Conservation (phyloP, 1,139 yeast species). For the Debaryomycetaceae sp. region DNA sequence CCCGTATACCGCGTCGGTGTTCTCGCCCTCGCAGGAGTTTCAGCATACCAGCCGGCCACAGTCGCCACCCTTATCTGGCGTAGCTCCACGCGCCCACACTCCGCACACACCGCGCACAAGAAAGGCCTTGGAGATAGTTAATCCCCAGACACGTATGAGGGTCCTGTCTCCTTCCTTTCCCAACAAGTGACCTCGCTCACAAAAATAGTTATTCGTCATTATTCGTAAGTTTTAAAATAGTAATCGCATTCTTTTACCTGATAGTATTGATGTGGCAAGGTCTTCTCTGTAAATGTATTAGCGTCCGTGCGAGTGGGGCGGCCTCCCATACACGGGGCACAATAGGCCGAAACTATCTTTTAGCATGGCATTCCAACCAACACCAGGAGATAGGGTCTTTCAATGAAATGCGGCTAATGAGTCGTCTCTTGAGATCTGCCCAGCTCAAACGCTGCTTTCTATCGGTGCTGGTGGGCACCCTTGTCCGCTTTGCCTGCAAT, state of each 20-base stretch:
- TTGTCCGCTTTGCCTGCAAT: too few species aligned
- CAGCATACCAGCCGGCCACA: constrained; percentile 2
- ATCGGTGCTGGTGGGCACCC: too few species aligned
- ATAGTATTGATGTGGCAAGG: background rate
- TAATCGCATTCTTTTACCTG: background rate
- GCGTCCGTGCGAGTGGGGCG: too few species aligned
- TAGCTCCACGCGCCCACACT: constrained; percentile 20
- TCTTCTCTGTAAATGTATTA: too few species aligned
- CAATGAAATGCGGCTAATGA: too few species aligned
- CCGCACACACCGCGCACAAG: constrained; percentile 47
- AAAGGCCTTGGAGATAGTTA: constrained; percentile 63
- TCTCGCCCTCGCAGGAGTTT: constrained; percentile 29
- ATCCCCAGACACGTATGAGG: constrained; percentile 66
- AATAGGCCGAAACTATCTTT: too few species aligned
- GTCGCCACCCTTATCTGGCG: constrained; percentile 1
- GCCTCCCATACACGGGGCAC: too few species aligned
- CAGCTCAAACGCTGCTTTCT: too few species aligned
- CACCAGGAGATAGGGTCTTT: too few species aligned
- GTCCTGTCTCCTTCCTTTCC: constrained; percentile 42
- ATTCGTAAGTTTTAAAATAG: background rate
- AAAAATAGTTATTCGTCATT: background rate
- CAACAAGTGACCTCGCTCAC: constrained; percentile 1
- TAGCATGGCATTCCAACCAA: too few species aligned
- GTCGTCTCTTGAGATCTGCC: too few species aligned
- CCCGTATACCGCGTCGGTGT: constrained; percentile 48